phyloP scores from a whole-genome alignment of 306 rosid genomes.

The Vigna trinervia region DNA sequence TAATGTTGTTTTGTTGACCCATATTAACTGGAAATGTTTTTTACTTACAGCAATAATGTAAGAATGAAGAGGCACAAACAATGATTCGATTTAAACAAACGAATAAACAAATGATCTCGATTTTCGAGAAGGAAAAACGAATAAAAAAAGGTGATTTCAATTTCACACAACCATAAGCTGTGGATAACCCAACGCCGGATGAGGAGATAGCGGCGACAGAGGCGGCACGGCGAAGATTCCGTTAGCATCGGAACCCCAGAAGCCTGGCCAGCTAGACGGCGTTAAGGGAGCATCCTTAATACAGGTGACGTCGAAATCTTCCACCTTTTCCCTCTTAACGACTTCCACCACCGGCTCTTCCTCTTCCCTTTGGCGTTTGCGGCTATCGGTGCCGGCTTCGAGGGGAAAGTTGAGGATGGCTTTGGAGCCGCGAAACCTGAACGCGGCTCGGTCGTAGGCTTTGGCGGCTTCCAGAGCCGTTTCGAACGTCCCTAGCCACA shows the following conservation, averaged over 20 bases:
- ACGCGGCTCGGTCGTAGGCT: conserved; percentile 82
- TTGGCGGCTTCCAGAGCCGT: conserved; percentile 77
- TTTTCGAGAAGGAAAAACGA: background rate
- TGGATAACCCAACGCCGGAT: conserved; percentile 58
- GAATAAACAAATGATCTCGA: background rate
- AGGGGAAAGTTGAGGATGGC: conserved; percentile 82
- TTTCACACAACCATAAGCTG: conserved; percentile 73
- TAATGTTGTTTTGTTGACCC: background rate
- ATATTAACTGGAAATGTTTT: background rate
- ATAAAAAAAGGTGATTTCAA: background rate
- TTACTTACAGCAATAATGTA: background rate
- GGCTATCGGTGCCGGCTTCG: conserved; percentile 47
- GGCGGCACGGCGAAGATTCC: conserved; percentile 67
- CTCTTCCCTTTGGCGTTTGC: conserved; percentile 58
- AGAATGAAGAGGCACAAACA: background rate
- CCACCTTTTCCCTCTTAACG: conserved; percentile 52
- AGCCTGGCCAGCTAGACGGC: conserved; percentile 72
- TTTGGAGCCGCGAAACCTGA: conserved; percentile 74
- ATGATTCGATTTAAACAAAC: background rate
- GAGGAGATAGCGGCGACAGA: conserved; percentile 81
- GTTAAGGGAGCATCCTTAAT: conserved; percentile 63
- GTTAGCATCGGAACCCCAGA: conserved; percentile 59
- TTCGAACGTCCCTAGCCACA: conserved; percentile 82
- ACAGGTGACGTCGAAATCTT: conserved; percentile 21
- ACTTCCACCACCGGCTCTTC: background rate